A percentile compares a stretch with the other conserved stretches of the same genome.
phyloP scores from a whole-genome alignment of 805 yeast species.

The Ogataea pignaliae region DNA sequence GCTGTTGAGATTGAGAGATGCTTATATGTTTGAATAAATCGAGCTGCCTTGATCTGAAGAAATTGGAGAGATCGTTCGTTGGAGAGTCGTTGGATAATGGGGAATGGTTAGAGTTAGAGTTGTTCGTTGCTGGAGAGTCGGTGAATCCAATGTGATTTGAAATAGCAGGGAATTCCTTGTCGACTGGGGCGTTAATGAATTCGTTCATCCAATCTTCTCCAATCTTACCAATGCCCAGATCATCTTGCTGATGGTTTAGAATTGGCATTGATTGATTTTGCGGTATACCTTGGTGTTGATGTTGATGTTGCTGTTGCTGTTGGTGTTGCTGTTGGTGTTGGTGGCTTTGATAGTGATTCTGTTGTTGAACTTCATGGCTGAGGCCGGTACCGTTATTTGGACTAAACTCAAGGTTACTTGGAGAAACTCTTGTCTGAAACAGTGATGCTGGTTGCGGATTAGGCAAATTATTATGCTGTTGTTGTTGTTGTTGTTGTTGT shows the following conservation, averaged over 20 bases:
- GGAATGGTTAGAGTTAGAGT: conserved; percentile 28
- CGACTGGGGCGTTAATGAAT: conserved; percentile 63
- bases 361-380: background rate
- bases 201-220: conserved; percentile 63
- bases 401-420: conserved; percentile 8
- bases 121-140: conserved; percentile 32
- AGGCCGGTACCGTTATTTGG: conserved; percentile 2
- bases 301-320: conserved; percentile 5
- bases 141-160: conserved; percentile 59
- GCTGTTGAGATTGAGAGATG: conserved; percentile 25
- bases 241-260: conserved; percentile 9
- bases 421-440: conserved; percentile 6
- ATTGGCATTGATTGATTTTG: background rate
- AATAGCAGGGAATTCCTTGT: conserved; percentile 47
- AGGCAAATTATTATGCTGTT: background rate
- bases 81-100: conserved; percentile 28
- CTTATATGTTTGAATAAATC: conserved; percentile 53
- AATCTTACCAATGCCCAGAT: background rate
- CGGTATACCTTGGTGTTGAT: conserved; percentile 2
- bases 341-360: background rate
- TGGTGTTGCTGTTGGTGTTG: conserved; percentile 3
- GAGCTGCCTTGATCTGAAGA: conserved; percentile 62
- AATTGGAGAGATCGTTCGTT: conserved; percentile 47
- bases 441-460: conserved; percentile 4
- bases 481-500: conserved; percentile 1